These are phyloP conservation scores for Ilyonectria robusta DNA, from an alignment of 2,329 filamentous ascomycete genomes.

Conservation along the genomic window DNA sequence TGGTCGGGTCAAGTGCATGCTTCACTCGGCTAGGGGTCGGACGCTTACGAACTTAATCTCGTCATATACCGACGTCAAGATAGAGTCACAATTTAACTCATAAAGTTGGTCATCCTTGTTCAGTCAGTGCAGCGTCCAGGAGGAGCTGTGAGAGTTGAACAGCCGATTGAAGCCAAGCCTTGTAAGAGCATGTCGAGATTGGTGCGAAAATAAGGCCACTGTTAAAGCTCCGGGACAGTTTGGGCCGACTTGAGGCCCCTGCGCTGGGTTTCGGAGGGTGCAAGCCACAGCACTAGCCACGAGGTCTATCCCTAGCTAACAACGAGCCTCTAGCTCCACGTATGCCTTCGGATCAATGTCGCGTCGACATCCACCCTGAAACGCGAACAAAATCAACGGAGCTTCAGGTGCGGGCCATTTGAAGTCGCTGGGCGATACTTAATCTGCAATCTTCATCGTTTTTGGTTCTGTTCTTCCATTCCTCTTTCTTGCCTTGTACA, in stretches of 20 bases:
- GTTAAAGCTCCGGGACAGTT: not conserved
- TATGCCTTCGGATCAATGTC: constrained; percentile 38
- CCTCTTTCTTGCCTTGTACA: constrained; percentile 21
- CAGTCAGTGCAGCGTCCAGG: not conserved
- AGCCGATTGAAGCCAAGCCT: constrained; percentile 1
- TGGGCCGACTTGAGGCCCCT: constrained; percentile 8
- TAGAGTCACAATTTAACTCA: constrained; percentile 21
- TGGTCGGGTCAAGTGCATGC: not conserved
- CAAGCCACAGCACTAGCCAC: constrained; percentile 45
- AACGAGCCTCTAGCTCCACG: constrained; percentile 39
- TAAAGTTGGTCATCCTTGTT: constrained; percentile 16
- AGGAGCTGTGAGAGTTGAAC: constrained; percentile 11
- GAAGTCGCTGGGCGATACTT: constrained; percentile 35
- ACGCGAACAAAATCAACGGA: constrained; percentile 39
- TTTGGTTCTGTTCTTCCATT: constrained; percentile 4
- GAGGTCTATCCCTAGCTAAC: constrained; percentile 7
- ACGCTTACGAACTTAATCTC: not conserved
- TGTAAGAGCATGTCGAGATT: constrained; percentile 9
- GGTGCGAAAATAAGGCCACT: constrained; percentile 24
- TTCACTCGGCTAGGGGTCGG: not conserved
- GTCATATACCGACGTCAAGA: constrained; percentile 7
- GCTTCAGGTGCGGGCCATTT: constrained; percentile 53
- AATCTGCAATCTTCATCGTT: constrained; percentile 21
- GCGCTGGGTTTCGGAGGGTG: not conserved
- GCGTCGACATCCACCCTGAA: constrained; percentile 35